Conservation (phyloP, 148 eudicot genomes). For the Dianthus caryophyllus region DNA sequence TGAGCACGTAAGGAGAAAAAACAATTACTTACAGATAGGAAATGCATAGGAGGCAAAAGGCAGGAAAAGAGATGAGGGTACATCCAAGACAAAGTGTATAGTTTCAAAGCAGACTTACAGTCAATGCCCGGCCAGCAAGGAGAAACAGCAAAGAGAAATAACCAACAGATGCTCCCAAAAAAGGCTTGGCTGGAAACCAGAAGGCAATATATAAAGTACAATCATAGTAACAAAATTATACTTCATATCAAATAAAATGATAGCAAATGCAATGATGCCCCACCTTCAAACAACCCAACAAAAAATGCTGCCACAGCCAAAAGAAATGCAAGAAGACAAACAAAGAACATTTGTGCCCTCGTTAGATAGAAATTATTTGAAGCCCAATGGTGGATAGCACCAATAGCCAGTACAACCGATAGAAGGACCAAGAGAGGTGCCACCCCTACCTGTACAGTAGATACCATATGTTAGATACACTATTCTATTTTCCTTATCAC, state of each 20-base stretch:
- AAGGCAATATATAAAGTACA: slow-evolving; percentile 7
- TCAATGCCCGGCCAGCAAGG: slow-evolving; percentile 90
- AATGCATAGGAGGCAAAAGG: background rate
- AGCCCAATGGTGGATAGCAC: slow-evolving; percentile 95
- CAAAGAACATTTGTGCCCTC: slow-evolving; percentile 82
- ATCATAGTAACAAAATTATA: slow-evolving; percentile 4
- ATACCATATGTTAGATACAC: slow-evolving; percentile 19
- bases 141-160: slow-evolving; percentile 93
- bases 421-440: slow-evolving; percentile 87
- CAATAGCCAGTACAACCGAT: slow-evolving; percentile 80
- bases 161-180: slow-evolving; percentile 95
- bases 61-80: background rate
- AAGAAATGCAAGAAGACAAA: slow-evolving; percentile 89
- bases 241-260: slow-evolving; percentile 7
- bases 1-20: background rate
- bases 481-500: background rate
- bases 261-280: slow-evolving; percentile 17
- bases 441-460: slow-evolving; percentile 75
- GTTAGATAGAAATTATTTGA: slow-evolving; percentile 93
- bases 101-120: slow-evolving; percentile 47
- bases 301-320: slow-evolving; percentile 90
- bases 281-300: slow-evolving; percentile 86
- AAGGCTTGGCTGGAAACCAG: slow-evolving; percentile 59
- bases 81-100: background rate
- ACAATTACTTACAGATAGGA: slow-evolving; percentile 10